Evolutionary conservation across 306 rosid species (phyloP), one percentile per base, ranked within the genome.

Genomic region (Begonia fuchsioides): DNA sequence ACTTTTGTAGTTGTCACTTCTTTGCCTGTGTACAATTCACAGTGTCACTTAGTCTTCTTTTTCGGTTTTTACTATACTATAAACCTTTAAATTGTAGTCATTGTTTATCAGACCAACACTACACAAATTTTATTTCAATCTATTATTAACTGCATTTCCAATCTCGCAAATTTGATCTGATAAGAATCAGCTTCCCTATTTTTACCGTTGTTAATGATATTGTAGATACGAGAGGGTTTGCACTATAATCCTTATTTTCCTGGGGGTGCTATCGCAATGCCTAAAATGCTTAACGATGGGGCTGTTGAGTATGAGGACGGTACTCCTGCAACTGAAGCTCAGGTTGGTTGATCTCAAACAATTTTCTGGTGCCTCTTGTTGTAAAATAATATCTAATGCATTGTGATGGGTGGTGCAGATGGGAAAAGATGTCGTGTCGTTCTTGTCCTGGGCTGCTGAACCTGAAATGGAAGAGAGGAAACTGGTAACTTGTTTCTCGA

Each of bases 251-350:
- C 98, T 47, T 90, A 90, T 63, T 90, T 90, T 57, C 95, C 95
- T 62, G 98, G 98, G 0, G 98, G 98, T 38, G 98, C 97, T 47
- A 90, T 90, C 68, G 97, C 98, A 19, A 90, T 90, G 98, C 98
- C 98, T 75, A 72, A 90, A 76, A 90, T 90, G 98, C 98, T 90
- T 71, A 81, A 64, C 44, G 98, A 90, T 61, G 98, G 98, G 50
- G 95, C 95, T 60, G 68, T 90, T 44, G 98, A 90, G 66, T 90
- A 79, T 38, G 98, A 90, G 70, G 98, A 85, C 67, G 94, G 87
- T 55, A 77, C 65, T 40, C 78, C 94, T 60, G 95, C 98, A 13
- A 90, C 98, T 14, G 98, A 85, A 82, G 64, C 95, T 57, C 95
- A 90, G 95, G 98, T 85, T 51, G 20, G 62, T 58, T 26, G 32